Base-by-base conservation (phyloP, 257 asterid species). In the Perilla frutescens region DNA sequence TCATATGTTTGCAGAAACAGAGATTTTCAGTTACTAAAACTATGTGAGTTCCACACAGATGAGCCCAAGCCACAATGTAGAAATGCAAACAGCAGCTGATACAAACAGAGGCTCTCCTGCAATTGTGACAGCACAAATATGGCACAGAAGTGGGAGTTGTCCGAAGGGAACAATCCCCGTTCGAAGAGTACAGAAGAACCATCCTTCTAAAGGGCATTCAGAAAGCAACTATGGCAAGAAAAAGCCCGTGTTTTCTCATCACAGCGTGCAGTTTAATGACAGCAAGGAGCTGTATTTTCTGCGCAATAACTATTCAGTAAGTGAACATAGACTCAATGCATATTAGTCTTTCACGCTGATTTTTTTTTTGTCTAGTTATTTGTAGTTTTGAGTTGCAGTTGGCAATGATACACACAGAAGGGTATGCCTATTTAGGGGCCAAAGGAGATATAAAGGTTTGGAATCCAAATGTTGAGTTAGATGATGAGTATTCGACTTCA, bases 131-230 rank as follows among this genome's bases (percentile, higher is more conserved):
- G 15, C 79, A 66, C 96, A 91, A 66, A 34, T 71, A 55, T 89
- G 97, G 97, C 93, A 79, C 4, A 84, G 32, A 77, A 86, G 77
- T 63, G 96, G 96, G 51, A 89, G 84, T 26, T 91, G 96, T 72
- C 94, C 96, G 0, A 77, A 80, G 59, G 96, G 96, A 9, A 87
- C 96, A 4, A 59, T 91, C 74, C 94, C 97, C 31, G 36, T 87
- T 29, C 75, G 94, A 45, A 85, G 88, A 66, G 61, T 7, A 32
- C 74, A 39, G 5, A 63, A 45, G 9, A 81, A 51, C 36, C 47
- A 48, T 6, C 50, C 29, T 15, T 32, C 75, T 8, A 53, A 60
- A 0, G 39, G 29, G 48, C 69, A 54, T 43, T 48, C 49, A 45
- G 4, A 5, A 0, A 43, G 34, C 2, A 57, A 29, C 12, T 9